Percentiles rank a stretch among this genome's conserved stretches.
Conservation (phyloP, 1,284 basidiomycete species). For the Trichosporon inkin region DNA sequence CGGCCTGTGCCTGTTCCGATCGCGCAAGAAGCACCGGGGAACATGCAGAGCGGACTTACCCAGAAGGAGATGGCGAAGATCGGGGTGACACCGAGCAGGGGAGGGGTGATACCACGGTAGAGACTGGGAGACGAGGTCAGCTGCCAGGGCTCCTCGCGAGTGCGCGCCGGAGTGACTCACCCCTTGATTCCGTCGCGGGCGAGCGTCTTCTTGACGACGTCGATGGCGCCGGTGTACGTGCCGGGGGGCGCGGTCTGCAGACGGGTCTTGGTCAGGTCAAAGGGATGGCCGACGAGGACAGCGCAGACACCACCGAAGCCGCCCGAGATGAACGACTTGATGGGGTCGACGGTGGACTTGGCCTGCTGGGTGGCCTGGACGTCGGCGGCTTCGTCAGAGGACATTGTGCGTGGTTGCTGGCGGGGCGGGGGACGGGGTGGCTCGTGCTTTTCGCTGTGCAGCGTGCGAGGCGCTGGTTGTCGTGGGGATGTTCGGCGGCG, state of each 20-base stretch:
- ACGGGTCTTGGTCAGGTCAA: constrained; percentile 94
- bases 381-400: constrained; percentile 30
- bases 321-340: constrained; percentile 83
- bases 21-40: neutral
- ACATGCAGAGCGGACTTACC: constrained; percentile 56
- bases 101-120: constrained; percentile 95
- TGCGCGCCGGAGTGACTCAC: constrained; percentile 53
- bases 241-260: constrained; percentile 90
- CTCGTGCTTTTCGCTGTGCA: constrained; percentile 2
- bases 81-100: constrained; percentile 91
- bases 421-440: neutral
- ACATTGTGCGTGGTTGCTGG: neutral
- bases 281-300: constrained; percentile 75
- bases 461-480: neutral
- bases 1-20: neutral
- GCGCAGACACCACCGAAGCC: constrained; percentile 71
- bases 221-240: constrained; percentile 84
- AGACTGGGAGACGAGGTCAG: constrained; percentile 66
- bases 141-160: too few species aligned
- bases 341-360: constrained; percentile 41
- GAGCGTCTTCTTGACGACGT: constrained; percentile 87
- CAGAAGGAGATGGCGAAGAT: constrained; percentile 99
- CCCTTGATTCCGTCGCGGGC: constrained; percentile 84
- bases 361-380: constrained; percentile 27
- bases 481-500: neutral